A percentile compares a stretch with the other conserved stretches of the same genome.
These are phyloP conservation scores for Candolleomyces aberdarensis DNA, from an alignment of 768 basidiomycete genomes.

Conservation along the genomic window DNA sequence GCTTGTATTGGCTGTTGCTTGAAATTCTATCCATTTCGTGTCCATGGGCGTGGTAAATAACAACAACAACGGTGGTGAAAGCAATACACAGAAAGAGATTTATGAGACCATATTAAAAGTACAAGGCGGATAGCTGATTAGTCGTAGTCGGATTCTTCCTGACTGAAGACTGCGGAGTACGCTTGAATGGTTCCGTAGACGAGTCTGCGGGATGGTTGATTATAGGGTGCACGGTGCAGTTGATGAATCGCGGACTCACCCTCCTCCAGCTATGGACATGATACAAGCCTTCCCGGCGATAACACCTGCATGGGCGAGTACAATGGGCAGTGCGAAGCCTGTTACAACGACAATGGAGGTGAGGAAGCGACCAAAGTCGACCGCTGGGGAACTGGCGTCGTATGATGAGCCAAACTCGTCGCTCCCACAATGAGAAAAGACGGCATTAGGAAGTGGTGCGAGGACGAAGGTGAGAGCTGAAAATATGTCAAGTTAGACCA, in stretches of 20 bases:
- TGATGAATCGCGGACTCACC: conserved; percentile 42
- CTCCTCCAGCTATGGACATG: conserved; percentile 96
- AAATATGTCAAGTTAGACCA: conserved; percentile 2
- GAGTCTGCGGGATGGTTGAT: conserved; percentile 38
- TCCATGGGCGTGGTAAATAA: no score
- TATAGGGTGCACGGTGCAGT: conserved; percentile 3
- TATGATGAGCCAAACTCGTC: conserved; percentile 86
- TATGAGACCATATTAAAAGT: neutral
- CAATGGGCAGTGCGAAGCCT: conserved; percentile 89
- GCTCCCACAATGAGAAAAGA: conserved; percentile 88
- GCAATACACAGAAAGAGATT: no score
- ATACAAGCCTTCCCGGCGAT: conserved; percentile 81
- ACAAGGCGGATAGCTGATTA: conserved; percentile 27
- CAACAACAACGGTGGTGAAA: no score
- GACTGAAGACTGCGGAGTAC: conserved; percentile 79
- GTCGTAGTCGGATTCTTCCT: conserved; percentile 82
- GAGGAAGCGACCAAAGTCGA: conserved; percentile 94
- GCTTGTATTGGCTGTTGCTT: no score
- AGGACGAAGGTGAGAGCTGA: conserved; percentile 91
- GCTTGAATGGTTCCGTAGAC: conserved; percentile 91
- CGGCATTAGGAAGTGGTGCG: conserved; percentile 91
- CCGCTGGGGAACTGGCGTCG: conserved; percentile 55
- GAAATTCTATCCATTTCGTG: no score
- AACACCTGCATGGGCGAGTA: conserved; percentile 88
- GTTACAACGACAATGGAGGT: conserved; percentile 89